Evolutionary conservation across 2,329 filamentous ascomycete genomes (phyloP), one percentile per base, ranked within the genome.

Genomic region (Allantophomopsis cytisporea): DNA sequence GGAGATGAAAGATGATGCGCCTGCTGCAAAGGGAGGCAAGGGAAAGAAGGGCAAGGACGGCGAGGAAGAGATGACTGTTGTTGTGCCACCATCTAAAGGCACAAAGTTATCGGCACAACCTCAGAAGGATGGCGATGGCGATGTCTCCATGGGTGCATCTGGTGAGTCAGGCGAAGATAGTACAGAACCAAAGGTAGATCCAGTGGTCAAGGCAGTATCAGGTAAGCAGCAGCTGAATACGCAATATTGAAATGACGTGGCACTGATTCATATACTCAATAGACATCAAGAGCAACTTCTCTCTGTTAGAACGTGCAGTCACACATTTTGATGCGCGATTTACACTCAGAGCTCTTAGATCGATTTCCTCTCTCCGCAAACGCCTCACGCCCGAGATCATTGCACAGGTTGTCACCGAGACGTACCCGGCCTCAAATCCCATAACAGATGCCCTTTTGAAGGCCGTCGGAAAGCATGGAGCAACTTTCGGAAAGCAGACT

Each of bases 221-320:
- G 76, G 76, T 80, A 62, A 55, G 66, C 52, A 7, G n/a, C 42
- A 33, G 23, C 23, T 28, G 23, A 28, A 28, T 28, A 28, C 23
- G 11, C 23, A 28, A 28, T 12, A 28, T 3, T 12, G 3, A 28
- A 28, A 8, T 28, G 23, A 28, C 23, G 23, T 28, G 23, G 23
- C 23, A 28, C 23, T 28, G 23, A 28, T 28, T 28, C 10, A 33
- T 37, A 23, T 17, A 20, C 34, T 35, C 16, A 20, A 34, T 57
- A 96, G 91, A 95, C 61, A 94, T 98, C 66, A 91, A 88, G 65
- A 80, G 76, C 70, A 95, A 93, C 65, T 95, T 95, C 58, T 76
- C 77, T 39, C 73, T 98, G 48, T 73, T 98, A 55, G 88, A 95
- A 56, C 83, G 87, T 54, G 91, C 88, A 49, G 89, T 98, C 47